These are phyloP conservation scores for Oidium heveae DNA, from an alignment of 2,329 filamentous ascomycete genomes.

Conservation along the genomic window DNA sequence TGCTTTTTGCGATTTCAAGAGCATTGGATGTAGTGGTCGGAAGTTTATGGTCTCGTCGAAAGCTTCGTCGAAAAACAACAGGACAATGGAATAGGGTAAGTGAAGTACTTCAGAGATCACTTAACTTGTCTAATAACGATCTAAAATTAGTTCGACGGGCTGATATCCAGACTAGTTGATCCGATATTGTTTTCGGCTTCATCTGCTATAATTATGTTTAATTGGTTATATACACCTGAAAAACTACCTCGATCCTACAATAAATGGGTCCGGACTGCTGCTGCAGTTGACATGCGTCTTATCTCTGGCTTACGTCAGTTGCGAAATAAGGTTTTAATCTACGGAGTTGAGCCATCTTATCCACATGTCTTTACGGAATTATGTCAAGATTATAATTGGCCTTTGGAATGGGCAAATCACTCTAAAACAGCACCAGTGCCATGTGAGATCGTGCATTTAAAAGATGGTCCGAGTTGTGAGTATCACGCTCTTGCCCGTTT, in stretches of 20 bases:
- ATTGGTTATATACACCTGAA: slow-evolving; percentile 57
- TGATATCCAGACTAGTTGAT: slow-evolving; percentile 27
- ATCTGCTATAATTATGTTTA: slow-evolving; percentile 61
- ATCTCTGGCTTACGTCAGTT: slow-evolving; percentile 47
- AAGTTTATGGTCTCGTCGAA: slow-evolving; percentile 32
- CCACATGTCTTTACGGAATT: slow-evolving; percentile 41
- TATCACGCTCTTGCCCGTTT: slow-evolving; percentile 46
- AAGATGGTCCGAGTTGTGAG: slow-evolving; percentile 47
- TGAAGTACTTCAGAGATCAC: neutral
- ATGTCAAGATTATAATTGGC: slow-evolving; percentile 45
- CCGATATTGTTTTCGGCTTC: slow-evolving; percentile 47
- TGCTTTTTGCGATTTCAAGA: slow-evolving; percentile 49
- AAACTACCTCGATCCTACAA: slow-evolving; percentile 49
- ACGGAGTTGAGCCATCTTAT: slow-evolving; percentile 49
- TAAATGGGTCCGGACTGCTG: slow-evolving; percentile 59
- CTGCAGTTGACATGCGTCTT: slow-evolving; percentile 48
- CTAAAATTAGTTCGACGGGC: slow-evolving; percentile 11
- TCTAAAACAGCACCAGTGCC: slow-evolving; percentile 44
- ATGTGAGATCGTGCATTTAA: slow-evolving; percentile 68
- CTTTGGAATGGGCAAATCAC: slow-evolving; percentile 49
- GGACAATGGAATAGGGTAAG: slow-evolving; percentile 23
- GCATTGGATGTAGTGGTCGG: slow-evolving; percentile 48
- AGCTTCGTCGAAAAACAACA: slow-evolving; percentile 19
- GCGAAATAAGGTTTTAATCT: slow-evolving; percentile 35
- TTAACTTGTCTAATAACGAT: slow-evolving; percentile 2